phyloP scores from a whole-genome alignment of 345 rosid species.

The Salix purpurea region DNA sequence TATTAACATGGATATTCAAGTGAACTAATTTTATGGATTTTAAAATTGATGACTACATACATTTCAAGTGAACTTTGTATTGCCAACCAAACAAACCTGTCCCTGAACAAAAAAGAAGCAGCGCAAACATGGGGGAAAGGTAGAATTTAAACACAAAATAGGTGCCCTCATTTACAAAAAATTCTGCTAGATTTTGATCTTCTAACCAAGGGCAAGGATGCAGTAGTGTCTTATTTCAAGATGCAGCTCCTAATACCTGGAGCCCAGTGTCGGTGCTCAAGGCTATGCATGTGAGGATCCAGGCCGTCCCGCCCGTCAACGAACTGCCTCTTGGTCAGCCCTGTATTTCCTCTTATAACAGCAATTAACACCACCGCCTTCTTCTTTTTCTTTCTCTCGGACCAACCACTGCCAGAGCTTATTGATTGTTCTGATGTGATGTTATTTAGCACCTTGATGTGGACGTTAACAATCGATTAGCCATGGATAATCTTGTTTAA shows the following conservation, averaged over 20 bases:
- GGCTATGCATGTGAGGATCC: background rate
- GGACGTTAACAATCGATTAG: background rate
- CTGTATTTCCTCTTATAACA: background rate
- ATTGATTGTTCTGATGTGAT: background rate
- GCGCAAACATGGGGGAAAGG: background rate
- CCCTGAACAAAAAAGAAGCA: background rate
- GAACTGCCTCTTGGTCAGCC: constrained; percentile 1
- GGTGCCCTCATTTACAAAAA: background rate
- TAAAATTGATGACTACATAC: too few relatives aligned
- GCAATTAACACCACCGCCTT: background rate
- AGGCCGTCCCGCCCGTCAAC: constrained; percentile 13
- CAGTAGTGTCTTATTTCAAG: background rate
- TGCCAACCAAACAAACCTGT: too few relatives aligned
- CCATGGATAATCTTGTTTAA: background rate
- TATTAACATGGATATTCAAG: rapidly evolving
- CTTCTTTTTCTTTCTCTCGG: background rate
- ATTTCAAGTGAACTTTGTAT: rapidly evolving
- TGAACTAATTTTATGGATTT: rapidly evolving
- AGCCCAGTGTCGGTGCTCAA: background rate
- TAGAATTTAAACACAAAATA: background rate
- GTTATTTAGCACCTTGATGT: background rate
- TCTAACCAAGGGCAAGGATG: background rate
- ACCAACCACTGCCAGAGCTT: background rate
- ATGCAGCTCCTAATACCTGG: constrained; percentile 1
- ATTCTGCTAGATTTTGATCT: background rate